phyloP scores from a whole-genome alignment of 352 stramenopile genomes.

The Elongisporangium senticosum region DNA sequence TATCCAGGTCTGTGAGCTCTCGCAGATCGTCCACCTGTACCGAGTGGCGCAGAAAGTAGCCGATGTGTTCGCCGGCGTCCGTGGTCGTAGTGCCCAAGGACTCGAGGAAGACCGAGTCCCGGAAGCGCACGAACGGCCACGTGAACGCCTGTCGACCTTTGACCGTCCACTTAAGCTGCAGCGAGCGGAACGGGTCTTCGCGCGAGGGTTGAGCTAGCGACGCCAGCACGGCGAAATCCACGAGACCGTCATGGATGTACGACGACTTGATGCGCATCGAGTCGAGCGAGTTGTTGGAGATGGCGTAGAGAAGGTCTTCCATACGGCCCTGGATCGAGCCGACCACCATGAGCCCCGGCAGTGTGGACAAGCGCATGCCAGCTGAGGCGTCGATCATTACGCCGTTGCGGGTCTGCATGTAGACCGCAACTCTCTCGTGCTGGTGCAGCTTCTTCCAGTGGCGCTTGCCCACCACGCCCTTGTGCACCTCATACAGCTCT shows the following conservation, averaged over 20 bases:
- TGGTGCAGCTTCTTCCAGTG: conserved; percentile 32
- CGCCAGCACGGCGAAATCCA: conserved; percentile 48
- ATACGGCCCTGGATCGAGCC: conserved; percentile 46
- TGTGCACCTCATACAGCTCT: conserved; percentile 7
- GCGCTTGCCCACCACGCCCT: conserved; percentile 26
- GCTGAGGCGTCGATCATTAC: conserved; percentile 8
- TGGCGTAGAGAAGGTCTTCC: conserved; percentile 64
- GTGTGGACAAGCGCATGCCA: conserved; percentile 6
- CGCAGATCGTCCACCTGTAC: conserved; percentile 31
- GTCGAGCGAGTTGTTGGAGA: conserved; percentile 29
- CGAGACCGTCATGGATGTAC: conserved; percentile 39
- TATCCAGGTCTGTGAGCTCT: conserved; percentile 5
- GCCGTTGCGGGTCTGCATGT: conserved; percentile 18
- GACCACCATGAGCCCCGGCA: conserved; percentile 49
- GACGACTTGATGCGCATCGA: conserved; percentile 47
- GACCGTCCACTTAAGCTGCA: conserved; percentile 39
- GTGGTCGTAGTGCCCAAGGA: conserved; percentile 31
- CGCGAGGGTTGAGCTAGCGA: conserved; percentile 31
- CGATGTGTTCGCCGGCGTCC: conserved; percentile 26
- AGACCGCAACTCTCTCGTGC: conserved; percentile 30
- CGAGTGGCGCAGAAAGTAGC: conserved; percentile 52
- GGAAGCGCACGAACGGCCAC: conserved; percentile 29
- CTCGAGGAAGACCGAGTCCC: conserved; percentile 54
- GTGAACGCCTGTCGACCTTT: not conserved
- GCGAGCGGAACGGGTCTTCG: conserved; percentile 39